These are phyloP conservation scores for Alternaria longipes DNA, from an alignment of 2,329 filamentous ascomycete genomes.

Conservation along the genomic window DNA sequence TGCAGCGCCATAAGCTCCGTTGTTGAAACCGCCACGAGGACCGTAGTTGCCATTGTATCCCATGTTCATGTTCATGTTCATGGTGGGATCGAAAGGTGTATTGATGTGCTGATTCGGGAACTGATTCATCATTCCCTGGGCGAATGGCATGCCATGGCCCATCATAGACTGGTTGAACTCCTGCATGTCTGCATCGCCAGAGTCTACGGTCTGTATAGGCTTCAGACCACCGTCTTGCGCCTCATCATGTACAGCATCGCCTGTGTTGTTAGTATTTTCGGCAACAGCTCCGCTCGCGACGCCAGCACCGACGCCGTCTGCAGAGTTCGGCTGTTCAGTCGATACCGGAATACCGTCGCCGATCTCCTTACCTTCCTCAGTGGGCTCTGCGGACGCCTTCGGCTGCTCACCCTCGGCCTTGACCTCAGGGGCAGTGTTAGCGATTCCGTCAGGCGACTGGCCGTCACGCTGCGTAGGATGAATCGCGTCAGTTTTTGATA, in stretches of 20 bases:
- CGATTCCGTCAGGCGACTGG: constrained; percentile 41
- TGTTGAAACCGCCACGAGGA: constrained; percentile 57
- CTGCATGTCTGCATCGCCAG: constrained; percentile 34
- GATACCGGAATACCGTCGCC: constrained; percentile 19
- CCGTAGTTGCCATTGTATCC: constrained; percentile 51
- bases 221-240: constrained; percentile 36
- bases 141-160: constrained; percentile 37
- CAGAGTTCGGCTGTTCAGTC: constrained; percentile 11
- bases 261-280: constrained; percentile 31
- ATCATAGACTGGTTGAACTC: constrained; percentile 41
- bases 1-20: constrained; percentile 48
- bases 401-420: constrained; percentile 43
- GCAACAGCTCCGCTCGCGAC: constrained; percentile 20
- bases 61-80: constrained; percentile 54
- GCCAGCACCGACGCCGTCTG: constrained; percentile 13
- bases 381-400: constrained; percentile 31
- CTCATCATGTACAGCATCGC: constrained; percentile 22
- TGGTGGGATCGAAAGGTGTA: constrained; percentile 50
- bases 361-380: constrained; percentile 44
- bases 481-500: constrained; percentile 38
- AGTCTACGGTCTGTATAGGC: constrained; percentile 48
- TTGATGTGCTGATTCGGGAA: constrained; percentile 64
- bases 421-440: constrained; percentile 44
- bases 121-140: constrained; percentile 46
- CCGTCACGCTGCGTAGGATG: constrained; percentile 40